Base-by-base conservation (phyloP, 108 stramenopile species). In the Cyclotella choctawhatcheeana region DNA sequence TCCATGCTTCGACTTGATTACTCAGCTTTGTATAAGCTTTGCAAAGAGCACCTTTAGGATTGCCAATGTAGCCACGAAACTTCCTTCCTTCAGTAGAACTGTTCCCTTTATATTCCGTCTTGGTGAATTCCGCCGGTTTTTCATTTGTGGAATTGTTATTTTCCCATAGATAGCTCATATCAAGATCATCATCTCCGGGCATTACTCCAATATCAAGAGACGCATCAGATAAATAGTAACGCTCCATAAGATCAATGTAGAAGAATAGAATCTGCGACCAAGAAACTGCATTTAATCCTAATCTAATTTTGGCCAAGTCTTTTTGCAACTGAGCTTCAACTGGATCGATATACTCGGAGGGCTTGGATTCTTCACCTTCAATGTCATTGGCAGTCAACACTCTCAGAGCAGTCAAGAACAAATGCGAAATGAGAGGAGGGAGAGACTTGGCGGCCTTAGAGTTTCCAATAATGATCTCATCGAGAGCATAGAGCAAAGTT, bases 161-260 rank as follows among this genome's bases (percentile, higher is more conserved):
- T 37, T 67, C 25, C 77, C 77, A 78, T 24, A 89, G 58, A 64
- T 89, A 91, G 43, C 86, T 67, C 44, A 83, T 79, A 48, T 91
- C 93, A 50, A 87, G 61, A 21, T 34, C 76, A 13, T 45, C 59
- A 17, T 84, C 64, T 5, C 70, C 80, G 33, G 86, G 79, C 43
- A 90, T 53, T 0, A 85, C 82, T 34, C 69, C 82, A 48, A 64
- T 54, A 33, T 86, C 89, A 17, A 81, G 50, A 10, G 87, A 84
- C 29, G 78, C 54, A 64, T 87, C 83, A 0, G 86, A 83, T 24
- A 67, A 74, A 60, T 87, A 89, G 73, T 83, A 89, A n/a, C 82
- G 82, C 45, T 91, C 87, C 87, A 91, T 91, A 52, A 86, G 81
- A 52, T 93, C 89, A 73, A 88, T 87, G 77, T 93, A 93, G 22